Percentiles rank a stretch among this genome's conserved stretches.
Conservation (phyloP, 768 basidiomycete genomes). For the Ephemerocybe angulata region DNA sequence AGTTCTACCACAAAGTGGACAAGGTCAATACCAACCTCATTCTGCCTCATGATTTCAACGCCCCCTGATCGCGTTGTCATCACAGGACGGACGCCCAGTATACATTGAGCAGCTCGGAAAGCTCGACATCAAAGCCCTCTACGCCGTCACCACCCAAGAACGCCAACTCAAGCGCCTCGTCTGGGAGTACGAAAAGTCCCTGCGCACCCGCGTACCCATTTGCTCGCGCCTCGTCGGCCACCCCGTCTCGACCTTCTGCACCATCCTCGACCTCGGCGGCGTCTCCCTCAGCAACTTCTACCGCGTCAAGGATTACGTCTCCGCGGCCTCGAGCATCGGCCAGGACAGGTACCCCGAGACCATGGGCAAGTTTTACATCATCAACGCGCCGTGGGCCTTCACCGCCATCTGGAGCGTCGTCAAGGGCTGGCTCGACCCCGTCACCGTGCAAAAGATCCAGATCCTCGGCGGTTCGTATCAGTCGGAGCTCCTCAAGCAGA, state of each 20-base stretch:
- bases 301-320: slow-evolving; percentile 90
- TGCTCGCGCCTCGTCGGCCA: slow-evolving; percentile 69
- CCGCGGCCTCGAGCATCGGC: slow-evolving; percentile 68
- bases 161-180: slow-evolving; percentile 88
- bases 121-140: slow-evolving; percentile 82
- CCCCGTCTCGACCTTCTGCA: slow-evolving; percentile 95
- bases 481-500: slow-evolving; percentile 75
- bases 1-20: slow-evolving; percentile 95
- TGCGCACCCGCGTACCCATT: slow-evolving; percentile 76
- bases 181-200: slow-evolving; percentile 88
- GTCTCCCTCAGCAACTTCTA: slow-evolving; percentile 77
- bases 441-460: slow-evolving; percentile 92
- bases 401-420: slow-evolving; percentile 82
- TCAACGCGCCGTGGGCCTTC: slow-evolving; percentile 95
- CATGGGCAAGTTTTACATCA: slow-evolving; percentile 99
- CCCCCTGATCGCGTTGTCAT: not conserved
- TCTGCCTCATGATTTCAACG: not conserved
- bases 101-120: slow-evolving; percentile 93
- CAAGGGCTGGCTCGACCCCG: slow-evolving; percentile 93
- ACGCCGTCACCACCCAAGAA: slow-evolving; percentile 77
- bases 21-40: slow-evolving; percentile 49
- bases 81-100: slow-evolving; percentile 89
- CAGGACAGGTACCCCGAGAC: slow-evolving; percentile 91
- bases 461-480: slow-evolving; percentile 79
- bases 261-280: slow-evolving; percentile 85